These are phyloP conservation scores for Pyrus betulifolia DNA, from an alignment of 306 rosid species.

Conservation along the genomic window DNA sequence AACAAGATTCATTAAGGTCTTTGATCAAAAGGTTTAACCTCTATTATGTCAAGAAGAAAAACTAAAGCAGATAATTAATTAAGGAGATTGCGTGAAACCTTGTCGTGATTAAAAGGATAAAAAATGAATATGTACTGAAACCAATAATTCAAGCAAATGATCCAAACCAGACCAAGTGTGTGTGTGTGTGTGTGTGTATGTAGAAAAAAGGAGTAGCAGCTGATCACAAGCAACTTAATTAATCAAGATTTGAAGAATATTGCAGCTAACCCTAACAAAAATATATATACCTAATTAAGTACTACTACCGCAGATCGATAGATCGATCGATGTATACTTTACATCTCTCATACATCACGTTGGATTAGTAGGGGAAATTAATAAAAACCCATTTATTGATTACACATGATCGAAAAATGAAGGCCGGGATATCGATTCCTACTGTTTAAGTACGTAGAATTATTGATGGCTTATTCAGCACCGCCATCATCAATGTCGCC, in stretches of 20 bases:
- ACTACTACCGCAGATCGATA: background rate
- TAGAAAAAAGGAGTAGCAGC: background rate
- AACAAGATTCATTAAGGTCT: too few relatives aligned
- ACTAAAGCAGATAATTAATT: too few relatives aligned
- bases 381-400: background rate
- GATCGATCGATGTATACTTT: background rate
- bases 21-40: too few relatives aligned
- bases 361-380: background rate
- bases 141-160: too few relatives aligned
- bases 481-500: background rate
- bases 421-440: background rate
- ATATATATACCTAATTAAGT: background rate
- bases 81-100: too few relatives aligned
- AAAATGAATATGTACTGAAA: too few relatives aligned
- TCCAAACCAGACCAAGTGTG: too few relatives aligned
- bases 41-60: too few relatives aligned
- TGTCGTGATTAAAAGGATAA: too few relatives aligned
- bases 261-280: background rate
- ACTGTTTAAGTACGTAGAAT: background rate
- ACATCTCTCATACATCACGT: background rate
- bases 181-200: too few relatives aligned
- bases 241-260: background rate
- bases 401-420: background rate
- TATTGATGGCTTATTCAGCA: too few relatives aligned
- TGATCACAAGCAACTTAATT: background rate